Evolutionary conservation across 2,329 filamentous ascomycete genomes (phyloP), one percentile per base, ranked within the genome.

Genomic region (Diplodia sapinea): DNA sequence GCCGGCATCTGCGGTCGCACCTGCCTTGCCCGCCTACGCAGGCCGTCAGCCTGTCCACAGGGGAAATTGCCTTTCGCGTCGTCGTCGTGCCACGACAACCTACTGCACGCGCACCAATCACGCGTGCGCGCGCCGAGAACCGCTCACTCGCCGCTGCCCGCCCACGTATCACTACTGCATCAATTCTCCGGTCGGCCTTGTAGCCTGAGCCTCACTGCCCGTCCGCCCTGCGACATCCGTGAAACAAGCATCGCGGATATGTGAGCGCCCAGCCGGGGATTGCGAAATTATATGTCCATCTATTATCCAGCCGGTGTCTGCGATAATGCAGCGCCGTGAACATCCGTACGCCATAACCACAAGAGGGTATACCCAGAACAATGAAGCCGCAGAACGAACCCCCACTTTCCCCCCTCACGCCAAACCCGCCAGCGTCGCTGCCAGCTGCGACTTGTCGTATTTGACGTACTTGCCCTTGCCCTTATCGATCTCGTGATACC

Each of bases 401-500:
- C 61, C 65, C 63, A 54, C 70, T 69, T 69, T 15, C 70, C 71
- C 38, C 4, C 47, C 66, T 73, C 72, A 81, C 59, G 75, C 77
- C 72, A 86, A 76, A 61, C 80, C 77, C 29, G 84, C 81, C 74
- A 90, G 76, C 69, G 85, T 80, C 26, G 87, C 87, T 56, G 91
- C 88, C 74, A 99, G 89, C 57, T 88, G 87, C 50, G 85, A 84
- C 83, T 97, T 97, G 82, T 97, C 94, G 78, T 97, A 98, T 82
- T 96, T 97, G 78, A 96, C 93, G 79, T 98, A 96, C 80, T 99
- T 99, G 72, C 94, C 94, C 81, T 94, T 96, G 69, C 95, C 95
- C 83, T 97, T 97, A 81, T 98, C 94, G 71, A 98, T 89, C 80
- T 98, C 95, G 77, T 97, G 94, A 77, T 99, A 99, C 33, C 94